Percentiles rank a stretch among this genome's conserved stretches.
Conservation (phyloP, 2,329 filamentous ascomycete genomes). For the Ceratocystis diversiconidia region DNA sequence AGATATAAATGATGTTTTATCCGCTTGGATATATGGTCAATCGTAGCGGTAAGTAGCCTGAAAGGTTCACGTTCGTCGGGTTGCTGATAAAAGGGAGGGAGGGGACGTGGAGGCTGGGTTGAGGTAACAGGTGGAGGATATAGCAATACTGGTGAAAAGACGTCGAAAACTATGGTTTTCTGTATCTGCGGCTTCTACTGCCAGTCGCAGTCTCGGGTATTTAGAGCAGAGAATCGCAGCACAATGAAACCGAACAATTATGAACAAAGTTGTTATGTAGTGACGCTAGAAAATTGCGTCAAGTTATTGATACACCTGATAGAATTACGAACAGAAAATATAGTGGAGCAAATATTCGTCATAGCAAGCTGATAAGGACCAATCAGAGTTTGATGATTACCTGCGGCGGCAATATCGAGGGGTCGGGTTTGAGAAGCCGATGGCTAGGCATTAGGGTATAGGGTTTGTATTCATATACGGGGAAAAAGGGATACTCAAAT, state of each 20-base stretch:
- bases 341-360: background rate
- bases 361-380: background rate
- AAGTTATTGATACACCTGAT: conserved; percentile 14
- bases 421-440: background rate
- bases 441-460: background rate
- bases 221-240: background rate
- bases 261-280: background rate
- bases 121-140: background rate
- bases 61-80: background rate
- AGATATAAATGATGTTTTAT: background rate
- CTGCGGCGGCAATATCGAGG: background rate
- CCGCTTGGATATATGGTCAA: background rate
- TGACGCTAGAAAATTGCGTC: background rate
- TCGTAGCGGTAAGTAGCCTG: background rate
- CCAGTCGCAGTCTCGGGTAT: background rate
- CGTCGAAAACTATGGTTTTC: background rate
- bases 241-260: background rate
- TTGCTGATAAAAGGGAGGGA: background rate
- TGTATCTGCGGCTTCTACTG: background rate
- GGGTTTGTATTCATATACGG: background rate
- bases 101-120: background rate
- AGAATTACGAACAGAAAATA: conserved; percentile 9
- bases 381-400: conserved; percentile 12
- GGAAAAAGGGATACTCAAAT: background rate
- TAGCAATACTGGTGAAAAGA: background rate